Evolutionary conservation across 2,329 filamentous ascomycete species (phyloP), one percentile per base, ranked within the genome.

Genomic region (Penicillium carneum): DNA sequence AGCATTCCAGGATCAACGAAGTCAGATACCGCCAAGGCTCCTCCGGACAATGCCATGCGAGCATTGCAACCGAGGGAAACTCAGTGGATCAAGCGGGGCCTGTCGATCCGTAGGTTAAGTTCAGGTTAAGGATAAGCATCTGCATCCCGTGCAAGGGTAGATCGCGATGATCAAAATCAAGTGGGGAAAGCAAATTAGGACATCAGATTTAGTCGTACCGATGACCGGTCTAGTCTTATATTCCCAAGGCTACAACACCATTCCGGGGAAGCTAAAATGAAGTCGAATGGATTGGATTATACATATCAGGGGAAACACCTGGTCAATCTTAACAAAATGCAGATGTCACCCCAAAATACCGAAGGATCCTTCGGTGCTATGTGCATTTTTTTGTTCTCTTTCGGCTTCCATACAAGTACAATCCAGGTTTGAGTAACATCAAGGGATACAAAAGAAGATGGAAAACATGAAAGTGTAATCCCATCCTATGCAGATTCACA

Each of bases 351-450:
- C 29, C 36, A 34, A 39, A 9, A 38, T 47, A 48, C 39, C 46
- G 18, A 61, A 51, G 4, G 2, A n/a, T 29, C 42, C 12, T 47
- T 39, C 18, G 31, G 26, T 43, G 33, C n/a, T 57, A 61, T 61
- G 23, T 61, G 47, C 58, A 57, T 46, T 34, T 20, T 10, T 56
- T 23, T 48, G 36, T 26, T 43, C 50, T 23, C 36, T 42, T 48
- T 12, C 51, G 16, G 18, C 42, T 36, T 54, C 42, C 42, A 29
- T 49, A 56, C 36, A 56, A 56, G 20, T 56, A 60, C 38, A 56
- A 39, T 36, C 3, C 20, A 41, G 45, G 20, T 4, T 18, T 6
- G 48, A 26, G 26, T 11, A 54, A 42, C 7, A 38, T 29, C 36
- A 34, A 48, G 16, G 31, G 20, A 41, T 1, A 16, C 38, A 48